Evolutionary conservation across 352 stramenopile genomes (phyloP).

Genomic region (Globisporangium heterothallicum): DNA sequence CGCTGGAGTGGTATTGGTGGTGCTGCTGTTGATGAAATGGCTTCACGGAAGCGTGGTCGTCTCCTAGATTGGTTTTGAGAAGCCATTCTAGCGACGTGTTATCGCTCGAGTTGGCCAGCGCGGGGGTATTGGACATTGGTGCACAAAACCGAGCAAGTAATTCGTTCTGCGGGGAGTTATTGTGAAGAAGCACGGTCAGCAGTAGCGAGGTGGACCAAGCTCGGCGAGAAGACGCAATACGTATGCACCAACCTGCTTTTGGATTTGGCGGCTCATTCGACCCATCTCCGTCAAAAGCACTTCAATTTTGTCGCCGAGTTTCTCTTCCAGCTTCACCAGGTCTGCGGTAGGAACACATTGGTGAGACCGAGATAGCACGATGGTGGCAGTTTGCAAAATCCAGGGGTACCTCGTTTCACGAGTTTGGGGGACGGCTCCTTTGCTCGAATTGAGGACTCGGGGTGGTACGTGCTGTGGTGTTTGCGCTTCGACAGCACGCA

Average conservation of each 20-base stretch:
- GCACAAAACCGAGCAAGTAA: constrained; percentile 23
- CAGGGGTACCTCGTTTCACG: constrained; percentile 57
- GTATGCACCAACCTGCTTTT: constrained; percentile 42
- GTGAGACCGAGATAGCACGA: not conserved
- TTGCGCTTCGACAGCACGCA: constrained; percentile 86
- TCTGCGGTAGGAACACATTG: constrained; percentile 26
- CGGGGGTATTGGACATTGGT: constrained; percentile 5
- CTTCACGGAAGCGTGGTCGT: constrained; percentile 22
- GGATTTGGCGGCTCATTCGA: constrained; percentile 49
- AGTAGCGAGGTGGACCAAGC: not conserved
- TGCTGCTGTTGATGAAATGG: constrained; percentile 4
- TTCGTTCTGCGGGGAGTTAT: constrained; percentile 18
- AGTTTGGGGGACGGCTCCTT: constrained; percentile 60
- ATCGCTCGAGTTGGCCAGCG: constrained; percentile 19
- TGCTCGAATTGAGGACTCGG: constrained; percentile 32
- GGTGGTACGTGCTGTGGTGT: constrained; percentile 38
- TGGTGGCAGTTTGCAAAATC: not conserved
- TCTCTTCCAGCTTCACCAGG: constrained; percentile 53
- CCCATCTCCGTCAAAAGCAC: constrained; percentile 42
- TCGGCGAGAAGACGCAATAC: not conserved
- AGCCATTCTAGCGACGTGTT: constrained; percentile 53
- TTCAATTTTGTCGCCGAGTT: constrained; percentile 49
- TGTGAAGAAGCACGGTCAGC: not conserved
- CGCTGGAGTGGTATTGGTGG: constrained; percentile 1
- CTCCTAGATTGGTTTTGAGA: constrained; percentile 40